Conservation (phyloP, 75 land plant genomes). For the Cryptomeria japonica region DNA sequence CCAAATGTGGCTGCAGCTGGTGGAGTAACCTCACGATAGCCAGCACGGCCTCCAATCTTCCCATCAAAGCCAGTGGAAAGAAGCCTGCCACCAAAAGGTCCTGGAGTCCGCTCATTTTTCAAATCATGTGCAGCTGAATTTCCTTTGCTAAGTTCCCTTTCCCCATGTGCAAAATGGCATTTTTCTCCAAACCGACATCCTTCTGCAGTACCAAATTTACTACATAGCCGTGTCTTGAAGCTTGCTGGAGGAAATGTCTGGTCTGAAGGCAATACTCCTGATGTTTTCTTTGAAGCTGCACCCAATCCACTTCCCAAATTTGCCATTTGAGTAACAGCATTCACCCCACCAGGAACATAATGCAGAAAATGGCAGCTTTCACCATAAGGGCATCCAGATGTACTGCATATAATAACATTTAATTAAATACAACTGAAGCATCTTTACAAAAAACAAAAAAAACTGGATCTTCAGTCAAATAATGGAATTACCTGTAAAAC, state of each 20-base stretch:
- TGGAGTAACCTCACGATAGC: constrained; percentile 18
- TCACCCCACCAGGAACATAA: constrained; percentile 79
- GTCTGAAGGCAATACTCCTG: constrained; percentile 26
- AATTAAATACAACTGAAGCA: not conserved
- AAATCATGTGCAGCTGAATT: constrained; percentile 17
- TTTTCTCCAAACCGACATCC: constrained; percentile 82
- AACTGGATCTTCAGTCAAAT: not conserved
- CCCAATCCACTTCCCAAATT: constrained; percentile 17
- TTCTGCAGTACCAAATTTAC: constrained; percentile 52
- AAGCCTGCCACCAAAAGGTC: constrained; percentile 18
- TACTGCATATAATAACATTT: constrained; percentile 49
- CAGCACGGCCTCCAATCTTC: constrained; percentile 7
- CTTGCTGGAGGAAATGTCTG: constrained; percentile 23
- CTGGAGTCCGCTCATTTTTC: not conserved
- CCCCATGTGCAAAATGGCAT: constrained; percentile 89
- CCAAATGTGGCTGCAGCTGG: constrained; percentile 65
- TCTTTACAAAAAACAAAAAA: not conserved
- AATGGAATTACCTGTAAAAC: not conserved
- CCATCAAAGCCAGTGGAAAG: constrained; percentile 13
- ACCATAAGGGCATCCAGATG: constrained; percentile 95
- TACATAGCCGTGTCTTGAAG: constrained; percentile 65
- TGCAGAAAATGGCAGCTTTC: constrained; percentile 91
- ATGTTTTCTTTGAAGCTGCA: constrained; percentile 23
- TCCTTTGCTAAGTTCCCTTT: constrained; percentile 61
- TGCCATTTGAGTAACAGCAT: constrained; percentile 47